A percentile compares a stretch with the other conserved stretches of the same genome.
Evolutionary conservation across 257 asterid genomes (phyloP).

Genomic region (Orobanche coerulescens): DNA sequence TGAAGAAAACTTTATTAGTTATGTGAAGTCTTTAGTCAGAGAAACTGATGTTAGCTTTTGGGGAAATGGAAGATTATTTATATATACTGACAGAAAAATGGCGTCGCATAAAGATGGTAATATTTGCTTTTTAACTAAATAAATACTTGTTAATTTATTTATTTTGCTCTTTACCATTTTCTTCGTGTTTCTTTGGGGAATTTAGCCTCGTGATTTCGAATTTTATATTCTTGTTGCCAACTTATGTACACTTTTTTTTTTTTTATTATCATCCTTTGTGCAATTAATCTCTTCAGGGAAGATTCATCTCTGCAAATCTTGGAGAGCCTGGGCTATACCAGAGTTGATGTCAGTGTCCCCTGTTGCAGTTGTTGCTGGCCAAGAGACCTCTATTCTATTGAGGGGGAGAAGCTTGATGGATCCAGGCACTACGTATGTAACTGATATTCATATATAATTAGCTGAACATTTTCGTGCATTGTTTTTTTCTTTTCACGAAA

Average conservation of each 20-base stretch:
- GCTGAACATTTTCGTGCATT: neutral
- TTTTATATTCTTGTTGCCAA: neutral
- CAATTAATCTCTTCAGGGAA: slow-evolving; percentile 41
- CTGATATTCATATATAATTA: neutral
- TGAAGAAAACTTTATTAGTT: slow-evolving; percentile 49
- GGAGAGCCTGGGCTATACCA: slow-evolving; percentile 45
- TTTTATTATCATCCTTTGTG: slow-evolving; percentile 10
- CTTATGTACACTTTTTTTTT: neutral
- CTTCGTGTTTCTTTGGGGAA: neutral
- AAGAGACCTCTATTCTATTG: slow-evolving; percentile 59
- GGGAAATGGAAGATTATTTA: slow-evolving; percentile 60
- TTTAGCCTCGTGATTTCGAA: neutral
- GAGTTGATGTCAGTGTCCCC: slow-evolving; percentile 64
- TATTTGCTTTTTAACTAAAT: slow-evolving; percentile 1
- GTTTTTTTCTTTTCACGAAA: slow-evolving; percentile 6
- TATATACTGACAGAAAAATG: slow-evolving; percentile 52
- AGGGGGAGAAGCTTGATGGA: slow-evolving; percentile 46
- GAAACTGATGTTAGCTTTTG: slow-evolving; percentile 54
- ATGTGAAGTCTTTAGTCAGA: slow-evolving; percentile 44
- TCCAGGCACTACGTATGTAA: slow-evolving; percentile 55
- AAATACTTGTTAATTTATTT: neutral
- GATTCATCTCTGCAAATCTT: slow-evolving; percentile 45
- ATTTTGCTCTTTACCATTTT: neutral
- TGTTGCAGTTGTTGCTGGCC: slow-evolving; percentile 70
- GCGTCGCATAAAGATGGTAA: slow-evolving; percentile 55